These are phyloP conservation scores for Kuraishia molischiana DNA, from an alignment of 805 yeast genomes.

Conservation along the genomic window DNA sequence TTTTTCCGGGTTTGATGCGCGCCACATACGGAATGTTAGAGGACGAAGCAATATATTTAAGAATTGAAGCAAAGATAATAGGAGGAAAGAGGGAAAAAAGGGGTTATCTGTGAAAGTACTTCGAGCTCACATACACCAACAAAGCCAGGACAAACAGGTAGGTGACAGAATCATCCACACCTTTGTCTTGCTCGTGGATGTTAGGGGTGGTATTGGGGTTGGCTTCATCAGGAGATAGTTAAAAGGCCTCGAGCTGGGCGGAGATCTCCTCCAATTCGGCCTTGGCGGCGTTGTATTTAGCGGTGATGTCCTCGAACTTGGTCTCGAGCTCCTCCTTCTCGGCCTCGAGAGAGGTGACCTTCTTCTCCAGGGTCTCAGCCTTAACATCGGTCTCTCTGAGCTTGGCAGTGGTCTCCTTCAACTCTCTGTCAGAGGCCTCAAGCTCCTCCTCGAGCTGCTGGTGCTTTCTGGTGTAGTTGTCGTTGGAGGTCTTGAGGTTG, in stretches of 20 bases:
- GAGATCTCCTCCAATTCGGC: constrained; percentile 94
- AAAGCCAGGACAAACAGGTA: neutral
- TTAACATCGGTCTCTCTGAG: constrained; percentile 92
- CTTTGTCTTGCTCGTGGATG: too few species aligned
- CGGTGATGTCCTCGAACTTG: constrained; percentile 81
- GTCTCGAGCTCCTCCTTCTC: constrained; percentile 89
- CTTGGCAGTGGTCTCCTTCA: constrained; percentile 89
- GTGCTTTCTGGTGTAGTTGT: constrained; percentile 83
- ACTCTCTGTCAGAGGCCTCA: constrained; percentile 82
- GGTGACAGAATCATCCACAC: too few species aligned
- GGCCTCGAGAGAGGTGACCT: constrained; percentile 81
- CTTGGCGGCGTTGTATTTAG: constrained; percentile 75
- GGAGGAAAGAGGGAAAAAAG: neutral
- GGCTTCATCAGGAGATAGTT: too few species aligned
- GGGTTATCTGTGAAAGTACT: neutral
- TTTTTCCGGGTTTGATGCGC: too few species aligned
- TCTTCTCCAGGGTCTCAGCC: constrained; percentile 93
- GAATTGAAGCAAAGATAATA: too few species aligned
- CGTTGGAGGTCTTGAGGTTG: constrained; percentile 82
- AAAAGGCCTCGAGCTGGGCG: constrained; percentile 82
- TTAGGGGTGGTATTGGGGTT: too few species aligned
- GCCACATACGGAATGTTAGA: too few species aligned
- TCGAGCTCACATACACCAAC: neutral
- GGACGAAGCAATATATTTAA: too few species aligned
- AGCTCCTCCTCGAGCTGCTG: constrained; percentile 83